A percentile compares a stretch with the other conserved stretches of the same genome.
These are phyloP conservation scores for Suhomyces sp. DNA, from an alignment of 805 yeast genomes.

Conservation along the genomic window DNA sequence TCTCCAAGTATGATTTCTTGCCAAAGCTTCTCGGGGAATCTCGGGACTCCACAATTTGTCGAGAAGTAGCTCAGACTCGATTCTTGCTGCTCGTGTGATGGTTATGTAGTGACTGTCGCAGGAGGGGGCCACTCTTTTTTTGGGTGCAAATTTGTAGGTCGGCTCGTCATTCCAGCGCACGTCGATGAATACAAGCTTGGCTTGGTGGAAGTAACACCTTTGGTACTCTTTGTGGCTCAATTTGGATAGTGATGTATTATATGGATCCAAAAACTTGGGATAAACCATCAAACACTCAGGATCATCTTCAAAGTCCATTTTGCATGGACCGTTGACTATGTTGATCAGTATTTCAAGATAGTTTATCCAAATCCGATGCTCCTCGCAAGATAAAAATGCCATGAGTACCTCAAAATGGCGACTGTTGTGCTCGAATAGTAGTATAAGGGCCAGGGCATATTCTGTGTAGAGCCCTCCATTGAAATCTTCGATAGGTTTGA, in stretches of 20 bases:
- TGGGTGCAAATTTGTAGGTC: neutral
- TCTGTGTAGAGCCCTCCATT: slow-evolving; percentile 30
- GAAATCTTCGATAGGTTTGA: slow-evolving; percentile 20
- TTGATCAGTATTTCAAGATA: slow-evolving; percentile 18
- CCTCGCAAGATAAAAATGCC: slow-evolving; percentile 28
- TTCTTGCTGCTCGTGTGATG: neutral
- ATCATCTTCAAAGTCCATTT: slow-evolving; percentile 14
- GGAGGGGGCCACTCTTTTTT: neutral
- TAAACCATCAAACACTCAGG: slow-evolving; percentile 6
- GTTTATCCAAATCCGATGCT: slow-evolving; percentile 41
- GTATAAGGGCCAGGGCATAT: slow-evolving; percentile 35
- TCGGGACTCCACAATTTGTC: neutral
- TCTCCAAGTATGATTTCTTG: neutral
- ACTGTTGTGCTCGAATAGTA: slow-evolving; percentile 44
- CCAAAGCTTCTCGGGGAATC: neutral
- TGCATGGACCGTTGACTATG: slow-evolving; percentile 26
- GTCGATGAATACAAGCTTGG: neutral
- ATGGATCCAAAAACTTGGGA: slow-evolving; percentile 19
- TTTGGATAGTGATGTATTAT: slow-evolving; percentile 12
- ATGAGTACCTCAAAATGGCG: slow-evolving; percentile 46
- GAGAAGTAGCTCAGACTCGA: neutral
- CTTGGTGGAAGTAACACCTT: slow-evolving; percentile 6
- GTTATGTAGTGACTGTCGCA: neutral
- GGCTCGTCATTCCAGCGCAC: slow-evolving; percentile 2
- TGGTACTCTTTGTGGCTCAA: neutral